Conservation (phyloP, 257 asterid genomes). For the Gentiana straminea region DNA sequence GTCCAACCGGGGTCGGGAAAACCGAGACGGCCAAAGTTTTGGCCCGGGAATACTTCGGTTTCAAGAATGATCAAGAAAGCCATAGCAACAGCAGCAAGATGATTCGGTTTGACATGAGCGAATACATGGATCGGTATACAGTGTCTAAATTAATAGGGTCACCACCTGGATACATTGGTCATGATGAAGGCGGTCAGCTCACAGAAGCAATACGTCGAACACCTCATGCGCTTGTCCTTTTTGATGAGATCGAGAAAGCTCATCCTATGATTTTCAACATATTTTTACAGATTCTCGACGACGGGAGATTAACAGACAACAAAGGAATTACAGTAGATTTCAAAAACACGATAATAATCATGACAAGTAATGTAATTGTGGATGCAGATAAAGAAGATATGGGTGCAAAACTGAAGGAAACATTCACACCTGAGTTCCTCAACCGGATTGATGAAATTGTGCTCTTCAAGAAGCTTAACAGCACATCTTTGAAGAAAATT, state of each 20-base stretch:
- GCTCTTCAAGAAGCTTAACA: conserved; percentile 65
- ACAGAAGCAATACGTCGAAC: conserved; percentile 75
- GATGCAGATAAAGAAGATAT: conserved; percentile 53
- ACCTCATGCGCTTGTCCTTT: conserved; percentile 66
- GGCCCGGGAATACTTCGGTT: conserved; percentile 78
- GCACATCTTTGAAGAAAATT: conserved; percentile 66
- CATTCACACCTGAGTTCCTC: conserved; percentile 72
- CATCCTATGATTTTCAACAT: conserved; percentile 70
- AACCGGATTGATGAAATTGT: conserved; percentile 78
- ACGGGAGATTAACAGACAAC: conserved; percentile 77
- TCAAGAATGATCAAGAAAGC: conserved; percentile 15
- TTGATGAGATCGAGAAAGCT: conserved; percentile 82
- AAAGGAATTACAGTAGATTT: conserved; percentile 75
- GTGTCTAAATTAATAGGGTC: conserved; percentile 80
- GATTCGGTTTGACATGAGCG: conserved; percentile 89
- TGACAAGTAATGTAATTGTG: conserved; percentile 77
- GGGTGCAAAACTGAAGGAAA: conserved; percentile 53
- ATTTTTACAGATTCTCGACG: conserved; percentile 86
- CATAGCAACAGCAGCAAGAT: conserved; percentile 33
- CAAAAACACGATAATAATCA: conserved; percentile 57
- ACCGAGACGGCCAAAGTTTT: conserved; percentile 71
- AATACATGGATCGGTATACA: conserved; percentile 83
- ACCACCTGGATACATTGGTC: conserved; percentile 84
- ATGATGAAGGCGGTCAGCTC: conserved; percentile 72
- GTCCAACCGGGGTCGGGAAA: conserved; percentile 95